Base-by-base conservation (phyloP, 352 stramenopile genomes). In the Globisporangium irregulare region DNA sequence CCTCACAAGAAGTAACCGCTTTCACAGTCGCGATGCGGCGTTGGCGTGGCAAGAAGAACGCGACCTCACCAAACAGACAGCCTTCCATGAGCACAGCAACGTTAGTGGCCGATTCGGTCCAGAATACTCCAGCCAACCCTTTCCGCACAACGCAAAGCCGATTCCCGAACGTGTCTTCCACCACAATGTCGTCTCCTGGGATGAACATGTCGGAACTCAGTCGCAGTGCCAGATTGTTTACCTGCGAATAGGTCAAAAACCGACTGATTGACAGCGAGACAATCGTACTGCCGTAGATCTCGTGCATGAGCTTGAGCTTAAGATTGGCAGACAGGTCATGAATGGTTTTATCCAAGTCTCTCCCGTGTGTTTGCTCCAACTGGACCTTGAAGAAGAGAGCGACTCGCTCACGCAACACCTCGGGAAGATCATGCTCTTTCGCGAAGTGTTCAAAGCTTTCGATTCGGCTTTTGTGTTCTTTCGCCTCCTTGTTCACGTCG, bases 371-470 rank as follows among this genome's bases (percentile, higher is more conserved):
- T 32, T 89, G 73, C 7, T 87, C 76, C 32, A 82, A 82, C 51
- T 93, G 82, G 0, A 79, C 67, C 4, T 80, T 76, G 60, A 93
- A 86, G 64, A 91, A 93, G 12, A 89, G 72, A 2, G 68, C 74
- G 0, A 89, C 82, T 12, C 87, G 84, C 5, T 75, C 75, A 1
- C 81, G 80, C 1, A 94, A 32, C 0, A 68, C 66, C 12, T 78
- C 80, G 0, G 80, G 64, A 1, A 94, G 58, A 0, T 77, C 69
- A 20, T 93, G 77, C 22, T 87, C 73, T 63, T 91, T 88, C 6
- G 84, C 85, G 58, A 90, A 94, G 1, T 78, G 59, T 48, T 92
- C 85, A n/a, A 93, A 94, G 62, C 76, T 89, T 20, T 91, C 81
- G 14, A 92, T 80, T 0, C 81, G 82, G 18, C 69, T 71, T 55